Percentiles rank a stretch among this genome's conserved stretches.
Conservation (phyloP, 1,284 basidiomycete genomes). For the Ceratobasidium sp. region DNA sequence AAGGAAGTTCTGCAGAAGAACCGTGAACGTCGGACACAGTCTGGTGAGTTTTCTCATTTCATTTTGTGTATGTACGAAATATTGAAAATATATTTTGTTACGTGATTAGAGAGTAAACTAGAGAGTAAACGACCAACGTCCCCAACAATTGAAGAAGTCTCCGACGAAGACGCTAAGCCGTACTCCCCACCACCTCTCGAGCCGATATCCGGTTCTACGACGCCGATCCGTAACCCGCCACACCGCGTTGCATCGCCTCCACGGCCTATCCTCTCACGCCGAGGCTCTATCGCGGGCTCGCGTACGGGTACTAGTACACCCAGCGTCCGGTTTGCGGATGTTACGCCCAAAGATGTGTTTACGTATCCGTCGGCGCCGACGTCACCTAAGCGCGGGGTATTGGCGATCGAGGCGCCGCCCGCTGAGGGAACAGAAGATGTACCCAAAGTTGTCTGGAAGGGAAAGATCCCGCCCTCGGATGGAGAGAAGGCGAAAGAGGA, state of each 20-base stretch:
- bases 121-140: constrained; percentile 29
- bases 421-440: constrained; percentile 57
- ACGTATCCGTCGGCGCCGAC: constrained; percentile 84
- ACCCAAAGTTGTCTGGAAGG: constrained; percentile 41
- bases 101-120: constrained; percentile 26
- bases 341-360: constrained; percentile 69
- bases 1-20: constrained; percentile 71
- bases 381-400: constrained; percentile 70
- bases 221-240: not conserved
- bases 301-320: constrained; percentile 50
- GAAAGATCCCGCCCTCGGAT: constrained; percentile 10
- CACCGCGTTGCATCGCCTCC: constrained; percentile 29
- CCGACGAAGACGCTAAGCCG: constrained; percentile 39
- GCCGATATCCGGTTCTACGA: not conserved
- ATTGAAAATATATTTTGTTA: constrained; percentile 24
- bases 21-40: constrained; percentile 62
- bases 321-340: constrained; percentile 68
- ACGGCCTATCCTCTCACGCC: constrained; percentile 13
- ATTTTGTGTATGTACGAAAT: constrained; percentile 26
- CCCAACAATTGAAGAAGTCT: constrained; percentile 27
- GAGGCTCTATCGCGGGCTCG: constrained; percentile 46
- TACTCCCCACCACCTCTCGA: not conserved
- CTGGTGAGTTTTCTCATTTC: constrained; percentile 43
- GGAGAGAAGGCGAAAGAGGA: no score
- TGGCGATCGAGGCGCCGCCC: constrained; percentile 66